Base-by-base conservation (phyloP, 1,284 basidiomycete genomes). In the Amylostereum chailletii region DNA sequence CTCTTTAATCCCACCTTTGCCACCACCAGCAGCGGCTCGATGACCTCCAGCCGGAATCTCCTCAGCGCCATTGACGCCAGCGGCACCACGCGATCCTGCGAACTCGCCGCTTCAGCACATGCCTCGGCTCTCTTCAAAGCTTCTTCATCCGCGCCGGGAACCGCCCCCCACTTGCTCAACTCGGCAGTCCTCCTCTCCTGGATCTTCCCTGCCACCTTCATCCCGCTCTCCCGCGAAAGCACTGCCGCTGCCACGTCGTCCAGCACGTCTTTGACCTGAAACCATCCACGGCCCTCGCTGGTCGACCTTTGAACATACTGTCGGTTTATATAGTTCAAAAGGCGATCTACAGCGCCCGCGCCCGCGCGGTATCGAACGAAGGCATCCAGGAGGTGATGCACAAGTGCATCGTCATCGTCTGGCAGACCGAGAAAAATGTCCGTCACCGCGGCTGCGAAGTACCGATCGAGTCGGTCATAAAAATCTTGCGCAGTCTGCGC, bases 231-330 rank as follows among this genome's bases (percentile, higher is more conserved):
- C 45, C 74, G 74, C 37, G 70, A 63, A 46, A 70, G 69, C 48
- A 77, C 70, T 19, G 69, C 71, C 53, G 75, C 77, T 46, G 77
- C 74, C 46, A 83, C 74, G n/a, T 76, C 74, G 59, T 82, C 76
- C 50, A 86, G 64, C 5, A 84, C 74, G 60, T 87, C 83, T 43
- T 69, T 69, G 42, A 86, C 66, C 32, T 81, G 74, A 42, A 88
- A 70, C 85, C 85, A 88, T 34, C 86, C 84, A 53, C 71, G 76
- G 63, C 86, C 86, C 64, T 88, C 84, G 62, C 87, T 84, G 5
- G 83, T 70, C 42, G 81, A 81, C 29, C 83, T 79, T 61, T 83
- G 83, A 57, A 88, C 83, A 58, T 84, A 86, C 63, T 87, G 84
- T 27, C 85, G 76, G 63, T 88, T 87, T 47, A 88, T 75, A 62